Conservation (phyloP, 1,284 basidiomycete species). For the Trametes versicolor region DNA sequence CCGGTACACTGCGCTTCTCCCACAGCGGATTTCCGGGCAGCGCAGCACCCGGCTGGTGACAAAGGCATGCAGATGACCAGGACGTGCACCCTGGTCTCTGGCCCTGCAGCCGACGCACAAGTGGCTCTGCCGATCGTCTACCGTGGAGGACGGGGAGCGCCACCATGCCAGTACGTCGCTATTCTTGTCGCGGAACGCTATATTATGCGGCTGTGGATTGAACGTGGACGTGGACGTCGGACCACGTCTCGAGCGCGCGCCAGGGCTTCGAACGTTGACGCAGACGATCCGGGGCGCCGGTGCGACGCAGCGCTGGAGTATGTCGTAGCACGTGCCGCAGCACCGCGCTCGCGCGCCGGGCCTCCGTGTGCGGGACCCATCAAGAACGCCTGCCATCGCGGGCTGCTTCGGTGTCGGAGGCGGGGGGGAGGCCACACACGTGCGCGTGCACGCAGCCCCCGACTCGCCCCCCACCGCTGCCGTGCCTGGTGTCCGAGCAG, state of each 20-base stretch:
- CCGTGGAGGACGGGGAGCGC: slow-evolving; percentile 1
- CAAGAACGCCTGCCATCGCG: slow-evolving; percentile 6
- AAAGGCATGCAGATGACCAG: background rate
- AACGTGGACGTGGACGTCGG: background rate
- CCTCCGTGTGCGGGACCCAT: slow-evolving; percentile 7
- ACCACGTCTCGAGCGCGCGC: no score
- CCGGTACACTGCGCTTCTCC: background rate
- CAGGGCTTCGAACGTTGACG: background rate
- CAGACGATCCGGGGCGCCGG: background rate
- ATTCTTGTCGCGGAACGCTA: slow-evolving; percentile 10
- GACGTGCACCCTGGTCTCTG: background rate
- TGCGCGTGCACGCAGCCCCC: slow-evolving; percentile 16
- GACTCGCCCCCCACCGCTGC: slow-evolving; percentile 5
- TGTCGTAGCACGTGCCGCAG: slow-evolving; percentile 14
- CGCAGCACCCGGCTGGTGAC: background rate
- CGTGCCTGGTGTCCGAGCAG: slow-evolving; percentile 13
- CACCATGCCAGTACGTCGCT: slow-evolving; percentile 5
- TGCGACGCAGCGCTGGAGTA: background rate
- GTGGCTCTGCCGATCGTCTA: slow-evolving; percentile 11
- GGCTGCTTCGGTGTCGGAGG: slow-evolving; percentile 4
- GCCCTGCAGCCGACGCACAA: background rate
- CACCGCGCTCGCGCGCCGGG: background rate
- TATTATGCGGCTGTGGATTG: slow-evolving; percentile 5
- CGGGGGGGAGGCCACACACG: slow-evolving; percentile 5
- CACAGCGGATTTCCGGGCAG: background rate